Percentiles rank a stretch among this genome's conserved stretches.
Evolutionary conservation across 352 stramenopile genomes (phyloP).

Genomic region (Phytophthora melonis): DNA sequence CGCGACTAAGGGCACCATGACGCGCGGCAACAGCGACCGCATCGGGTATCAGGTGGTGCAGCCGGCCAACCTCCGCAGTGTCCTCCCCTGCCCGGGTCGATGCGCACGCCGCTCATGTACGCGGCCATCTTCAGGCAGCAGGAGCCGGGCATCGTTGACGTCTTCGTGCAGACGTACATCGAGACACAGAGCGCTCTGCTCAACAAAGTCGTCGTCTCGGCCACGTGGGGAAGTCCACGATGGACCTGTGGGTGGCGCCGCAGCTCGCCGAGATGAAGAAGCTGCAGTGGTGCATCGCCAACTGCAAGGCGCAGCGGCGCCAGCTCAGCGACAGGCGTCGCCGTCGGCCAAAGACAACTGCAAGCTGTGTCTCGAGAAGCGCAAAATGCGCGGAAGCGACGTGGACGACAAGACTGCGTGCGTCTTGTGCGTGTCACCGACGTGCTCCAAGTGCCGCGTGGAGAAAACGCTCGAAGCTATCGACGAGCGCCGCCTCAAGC

Average conservation of each 20-base stretch:
- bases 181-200: conserved; percentile 27
- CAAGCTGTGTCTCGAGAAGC: conserved; percentile 28
- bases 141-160: conserved; percentile 33
- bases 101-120: conserved; percentile 37
- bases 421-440: conserved; percentile 33
- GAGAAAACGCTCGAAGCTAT: conserved; percentile 31
- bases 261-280: conserved; percentile 44
- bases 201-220: conserved; percentile 34
- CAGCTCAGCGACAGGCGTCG: conserved; percentile 33
- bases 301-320: conserved; percentile 29
- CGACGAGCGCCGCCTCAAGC: conserved; percentile 23
- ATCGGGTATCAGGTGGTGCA: conserved; percentile 61
- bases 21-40: conserved; percentile 35
- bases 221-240: conserved; percentile 31
- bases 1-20: conserved; percentile 42
- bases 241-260: conserved; percentile 30
- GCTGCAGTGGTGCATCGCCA: conserved; percentile 39
- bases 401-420: conserved; percentile 26
- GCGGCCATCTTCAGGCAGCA: conserved; percentile 35
- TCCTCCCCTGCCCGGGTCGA: conserved; percentile 32
- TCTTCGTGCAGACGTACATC: conserved; percentile 40
- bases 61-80: conserved; percentile 45
- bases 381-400: conserved; percentile 27
- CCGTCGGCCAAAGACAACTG: conserved; percentile 25
- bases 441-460: conserved; percentile 35